Percentiles rank a stretch among this genome's conserved stretches.
phyloP scores from a whole-genome alignment of 169 alveolate genomes.

The Sarcocystis neurona region DNA sequence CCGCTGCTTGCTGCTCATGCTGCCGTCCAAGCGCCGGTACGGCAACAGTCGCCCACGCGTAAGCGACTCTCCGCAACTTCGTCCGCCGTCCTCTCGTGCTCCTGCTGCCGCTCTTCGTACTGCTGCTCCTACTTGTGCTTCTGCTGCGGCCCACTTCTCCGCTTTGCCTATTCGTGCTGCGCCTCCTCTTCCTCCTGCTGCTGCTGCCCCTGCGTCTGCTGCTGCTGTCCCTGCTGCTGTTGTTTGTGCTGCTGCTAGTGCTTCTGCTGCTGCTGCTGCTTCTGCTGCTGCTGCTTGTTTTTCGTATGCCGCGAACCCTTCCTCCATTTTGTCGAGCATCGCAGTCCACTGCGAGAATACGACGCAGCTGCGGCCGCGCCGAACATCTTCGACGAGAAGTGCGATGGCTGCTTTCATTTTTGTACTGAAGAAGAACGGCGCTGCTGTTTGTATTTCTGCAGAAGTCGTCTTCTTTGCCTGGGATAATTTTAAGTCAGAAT shows the following conservation, averaged over 20 bases:
- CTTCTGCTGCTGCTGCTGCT: neutral
- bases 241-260: neutral
- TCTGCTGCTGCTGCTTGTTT: neutral
- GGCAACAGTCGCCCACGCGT: no score
- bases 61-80: no score
- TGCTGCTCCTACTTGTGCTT: no score
- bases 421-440: conserved; percentile 58
- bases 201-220: neutral
- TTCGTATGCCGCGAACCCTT: conserved; percentile 47
- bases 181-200: no score
- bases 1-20: conserved; percentile 62
- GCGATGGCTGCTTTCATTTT: conserved; percentile 50
- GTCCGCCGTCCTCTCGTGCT: no score
- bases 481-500: no score
- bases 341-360: conserved; percentile 82
- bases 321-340: conserved; percentile 79
- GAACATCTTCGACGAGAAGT: conserved; percentile 53
- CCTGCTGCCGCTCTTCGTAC: no score
- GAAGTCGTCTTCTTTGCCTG: conserved; percentile 23
- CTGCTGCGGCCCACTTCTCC: no score
- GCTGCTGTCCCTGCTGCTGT: neutral
- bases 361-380: conserved; percentile 64
- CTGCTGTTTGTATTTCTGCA: conserved; percentile 57
- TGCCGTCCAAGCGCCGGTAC: conserved; percentile 74
- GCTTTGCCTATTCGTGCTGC: no score